These are phyloP conservation scores for Eucalyptus leucophloia DNA, from an alignment of 345 rosid species.

Conservation along the genomic window DNA sequence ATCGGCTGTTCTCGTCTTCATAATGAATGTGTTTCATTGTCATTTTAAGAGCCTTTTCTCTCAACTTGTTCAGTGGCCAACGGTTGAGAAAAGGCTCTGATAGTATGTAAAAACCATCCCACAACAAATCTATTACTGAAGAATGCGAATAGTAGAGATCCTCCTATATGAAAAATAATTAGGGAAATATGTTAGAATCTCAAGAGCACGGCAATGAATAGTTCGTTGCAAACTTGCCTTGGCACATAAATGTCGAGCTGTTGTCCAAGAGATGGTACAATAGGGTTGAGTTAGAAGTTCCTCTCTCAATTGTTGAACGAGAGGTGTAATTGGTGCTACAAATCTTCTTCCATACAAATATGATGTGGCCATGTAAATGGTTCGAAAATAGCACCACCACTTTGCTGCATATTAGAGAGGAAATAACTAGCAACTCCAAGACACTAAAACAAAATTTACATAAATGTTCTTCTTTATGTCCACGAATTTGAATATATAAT, in stretches of 20 bases:
- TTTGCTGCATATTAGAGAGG: neutral
- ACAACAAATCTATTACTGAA: neutral
- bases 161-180: neutral
- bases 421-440: too few relatives aligned
- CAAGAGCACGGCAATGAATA: too few relatives aligned
- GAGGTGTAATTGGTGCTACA: neutral
- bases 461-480: too few relatives aligned
- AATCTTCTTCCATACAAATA: neutral
- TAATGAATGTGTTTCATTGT: too few relatives aligned
- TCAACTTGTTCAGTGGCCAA: neutral
- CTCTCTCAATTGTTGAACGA: neutral
- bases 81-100: neutral
- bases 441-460: too few relatives aligned
- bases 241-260: neutral
- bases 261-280: neutral
- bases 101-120: neutral
- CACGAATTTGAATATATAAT: too few relatives aligned
- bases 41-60: neutral
- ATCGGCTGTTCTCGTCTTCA: too few relatives aligned
- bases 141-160: neutral
- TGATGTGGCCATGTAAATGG: neutral
- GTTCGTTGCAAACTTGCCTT: neutral
- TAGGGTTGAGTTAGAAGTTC: neutral
- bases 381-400: neutral
- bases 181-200: neutral